Base-by-base conservation (phyloP, 1,139 yeast species). In the Zygosaccharomyces pseudobailii region DNA sequence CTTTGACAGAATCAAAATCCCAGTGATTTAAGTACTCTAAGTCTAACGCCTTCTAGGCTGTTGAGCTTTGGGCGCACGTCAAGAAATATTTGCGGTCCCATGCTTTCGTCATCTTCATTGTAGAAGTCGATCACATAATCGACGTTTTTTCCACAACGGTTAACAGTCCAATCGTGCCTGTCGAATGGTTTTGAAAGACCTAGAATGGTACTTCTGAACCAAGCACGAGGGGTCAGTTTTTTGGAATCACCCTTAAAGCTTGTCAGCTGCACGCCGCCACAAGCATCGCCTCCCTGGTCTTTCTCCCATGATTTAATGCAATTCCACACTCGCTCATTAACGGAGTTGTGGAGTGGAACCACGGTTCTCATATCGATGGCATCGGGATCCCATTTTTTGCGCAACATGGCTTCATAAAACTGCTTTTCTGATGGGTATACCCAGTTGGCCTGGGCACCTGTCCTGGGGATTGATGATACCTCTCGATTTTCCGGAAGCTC, bases 61-160 rank as follows among this genome's bases (percentile, higher is more conserved):
- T 90, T 86, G 46, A 92, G 66, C 62, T 90, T 92, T 6, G 98
- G 98, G 58, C 97, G 77, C 3, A 88, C 97, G 62, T 92, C 98
- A 45, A 92, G 70, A 60, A 76, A 86, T 53, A 90, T 86, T 52
- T 84, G 77, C 3, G 79, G 88, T 69, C 67, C 71, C 3, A 69
- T 71, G 24, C 59, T 53, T 2, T 77, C 75, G 53, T 74, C 73
- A 2, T 79, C 78, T 47, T 76, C 76, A 10, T 84, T 69, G 67
- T 92, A 92, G 65, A 88, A 92, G 66, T 92, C 98, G 62, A 92
- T 90, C 39, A 92, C 97, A 59, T 92, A 92, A 46, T 89, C 96
- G 17, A 92, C 77, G 46, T 78, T 76, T 13, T 72, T 76, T 2
- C 97, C 97, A 66, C 97, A 87, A 46, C 97, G 73, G 60, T 86